Evolutionary conservation across 192 early-diverging fungal species (phyloP), one percentile per base, ranked within the genome.

Genomic region (Podila epigama): DNA sequence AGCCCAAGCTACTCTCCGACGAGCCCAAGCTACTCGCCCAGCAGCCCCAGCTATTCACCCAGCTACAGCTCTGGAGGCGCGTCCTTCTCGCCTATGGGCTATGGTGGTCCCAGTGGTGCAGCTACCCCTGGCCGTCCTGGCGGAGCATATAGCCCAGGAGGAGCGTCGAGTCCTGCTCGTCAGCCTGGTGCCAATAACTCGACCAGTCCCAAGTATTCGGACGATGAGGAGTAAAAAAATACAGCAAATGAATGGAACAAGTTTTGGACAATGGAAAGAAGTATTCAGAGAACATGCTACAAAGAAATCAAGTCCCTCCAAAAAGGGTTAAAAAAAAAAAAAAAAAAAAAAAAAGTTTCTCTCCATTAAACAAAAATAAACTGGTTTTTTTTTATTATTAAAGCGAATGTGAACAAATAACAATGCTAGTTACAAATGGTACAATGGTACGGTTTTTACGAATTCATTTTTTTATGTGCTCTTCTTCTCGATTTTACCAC

Each of bases 1-100:
- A 86, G 85, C 9, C 92, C 92, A 15, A 81, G 80, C 29, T 92
- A 90, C 56, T 68, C 68, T 10, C 89, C 88, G 28, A 87, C 91
- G 8, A 86, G 84, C 12, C 90, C 90, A 11, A 69, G 53, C 22
- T 92, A 91, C 66, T 84, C 83, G 20, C 92, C 92, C 11, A 91
- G 90, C 5, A 82, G 77, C 28, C 93, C 93, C 10, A 79, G 73
- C 33, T 92, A 92, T 73, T 87, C 88, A 32, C 94, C 95, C 85
- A 39, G 85, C 79, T n/a, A 69, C 52, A 34, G 56, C 34, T 33
- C 48, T 7, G 25, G 35, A 15, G 16, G 36, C 28, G 87, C 85
- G 7, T 85, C 89, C 2, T 90, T 89, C 79, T 82, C 79, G 39
- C 89, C 91, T 32, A 87, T 75, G 70, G 70, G 63, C 22, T 86